Percentiles rank a stretch among this genome's conserved stretches.
phyloP scores from a whole-genome alignment of 371 early-diverging fungal genomes.

The Actinomortierella wolfii region DNA sequence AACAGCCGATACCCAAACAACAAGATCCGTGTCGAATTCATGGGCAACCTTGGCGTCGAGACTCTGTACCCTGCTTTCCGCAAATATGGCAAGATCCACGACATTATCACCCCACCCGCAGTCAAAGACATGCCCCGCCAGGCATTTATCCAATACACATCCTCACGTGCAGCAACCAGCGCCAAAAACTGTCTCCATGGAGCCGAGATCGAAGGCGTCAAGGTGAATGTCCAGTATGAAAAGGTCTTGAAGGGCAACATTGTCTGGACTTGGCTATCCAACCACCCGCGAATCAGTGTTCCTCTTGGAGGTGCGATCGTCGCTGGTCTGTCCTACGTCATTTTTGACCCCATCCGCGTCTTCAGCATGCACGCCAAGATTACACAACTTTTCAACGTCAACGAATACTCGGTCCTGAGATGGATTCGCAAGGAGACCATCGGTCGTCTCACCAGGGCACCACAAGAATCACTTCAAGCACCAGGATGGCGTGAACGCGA shows the following conservation, averaged over 20 bases:
- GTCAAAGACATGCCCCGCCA: conserved; percentile 79
- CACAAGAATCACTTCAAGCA: conserved; percentile 22
- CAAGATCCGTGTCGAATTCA: conserved; percentile 30
- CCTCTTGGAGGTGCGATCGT: conserved; percentile 77
- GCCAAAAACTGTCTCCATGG: conserved; percentile 92
- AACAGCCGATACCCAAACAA: conserved; percentile 72
- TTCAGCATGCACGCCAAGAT: conserved; percentile 85
- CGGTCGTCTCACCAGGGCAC: conserved; percentile 50
- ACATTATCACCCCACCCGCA: conserved; percentile 67
- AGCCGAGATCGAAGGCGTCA: conserved; percentile 64
- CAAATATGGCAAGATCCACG: conserved; percentile 80
- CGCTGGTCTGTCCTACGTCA: conserved; percentile 78
- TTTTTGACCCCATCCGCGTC: conserved; percentile 92
- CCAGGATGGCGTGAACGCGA: conserved; percentile 68
- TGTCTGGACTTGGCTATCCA: conserved; percentile 70
- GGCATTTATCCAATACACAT: conserved; percentile 78
- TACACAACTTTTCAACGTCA: conserved; percentile 74
- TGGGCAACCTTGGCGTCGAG: conserved; percentile 58
- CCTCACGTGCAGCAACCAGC: conserved; percentile 79
- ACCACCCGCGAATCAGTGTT: conserved; percentile 73
- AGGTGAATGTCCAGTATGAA: conserved; percentile 77
- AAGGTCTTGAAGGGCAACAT: conserved; percentile 61
- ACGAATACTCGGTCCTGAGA: conserved; percentile 63
- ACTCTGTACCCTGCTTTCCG: conserved; percentile 76
- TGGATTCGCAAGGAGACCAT: conserved; percentile 71